Percentiles rank a stretch among this genome's conserved stretches.
Evolutionary conservation across 2,329 filamentous ascomycete genomes (phyloP).

Genomic region (Fusarium papillatum): DNA sequence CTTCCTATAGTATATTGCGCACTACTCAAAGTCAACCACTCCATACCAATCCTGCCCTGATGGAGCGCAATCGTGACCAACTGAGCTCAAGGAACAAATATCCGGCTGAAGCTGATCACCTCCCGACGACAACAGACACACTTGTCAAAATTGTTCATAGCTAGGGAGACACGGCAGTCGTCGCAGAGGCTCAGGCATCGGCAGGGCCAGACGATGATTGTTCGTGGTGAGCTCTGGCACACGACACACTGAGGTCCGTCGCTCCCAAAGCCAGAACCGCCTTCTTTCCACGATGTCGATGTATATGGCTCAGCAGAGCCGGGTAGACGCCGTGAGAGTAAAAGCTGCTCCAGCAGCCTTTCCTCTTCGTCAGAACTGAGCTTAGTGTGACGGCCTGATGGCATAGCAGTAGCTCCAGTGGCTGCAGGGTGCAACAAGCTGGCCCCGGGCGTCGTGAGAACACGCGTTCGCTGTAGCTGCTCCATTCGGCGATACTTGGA

Average conservation of each 20-base stretch:
- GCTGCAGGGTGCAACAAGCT: constrained; percentile 29
- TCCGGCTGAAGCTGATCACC: constrained; percentile 88
- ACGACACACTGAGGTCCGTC: constrained; percentile 91
- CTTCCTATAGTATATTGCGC: not conserved
- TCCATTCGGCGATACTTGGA: constrained; percentile 79
- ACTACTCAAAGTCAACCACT: not conserved
- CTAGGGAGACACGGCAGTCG: constrained; percentile 92
- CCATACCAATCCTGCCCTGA: not conserved
- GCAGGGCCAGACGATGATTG: constrained; percentile 96
- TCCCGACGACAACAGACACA: constrained; percentile 95
- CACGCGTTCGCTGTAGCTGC: constrained; percentile 76
- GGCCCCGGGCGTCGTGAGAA: constrained; percentile 59
- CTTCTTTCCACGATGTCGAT: constrained; percentile 72
- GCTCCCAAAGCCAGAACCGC: constrained; percentile 78
- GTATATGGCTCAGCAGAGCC: constrained; percentile 21
- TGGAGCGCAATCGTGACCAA: not conserved
- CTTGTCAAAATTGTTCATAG: constrained; percentile 97
- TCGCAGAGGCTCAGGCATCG: constrained; percentile 95
- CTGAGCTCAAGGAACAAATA: constrained; percentile 80
- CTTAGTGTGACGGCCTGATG: constrained; percentile 49
- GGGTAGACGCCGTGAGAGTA: constrained; percentile 63
- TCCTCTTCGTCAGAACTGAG: constrained; percentile 71
- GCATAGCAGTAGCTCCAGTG: constrained; percentile 3
- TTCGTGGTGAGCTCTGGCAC: constrained; percentile 88
- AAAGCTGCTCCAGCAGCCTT: constrained; percentile 71